phyloP scores from a whole-genome alignment of 2,329 filamentous ascomycete genomes.

The Fusarium nygamai region DNA sequence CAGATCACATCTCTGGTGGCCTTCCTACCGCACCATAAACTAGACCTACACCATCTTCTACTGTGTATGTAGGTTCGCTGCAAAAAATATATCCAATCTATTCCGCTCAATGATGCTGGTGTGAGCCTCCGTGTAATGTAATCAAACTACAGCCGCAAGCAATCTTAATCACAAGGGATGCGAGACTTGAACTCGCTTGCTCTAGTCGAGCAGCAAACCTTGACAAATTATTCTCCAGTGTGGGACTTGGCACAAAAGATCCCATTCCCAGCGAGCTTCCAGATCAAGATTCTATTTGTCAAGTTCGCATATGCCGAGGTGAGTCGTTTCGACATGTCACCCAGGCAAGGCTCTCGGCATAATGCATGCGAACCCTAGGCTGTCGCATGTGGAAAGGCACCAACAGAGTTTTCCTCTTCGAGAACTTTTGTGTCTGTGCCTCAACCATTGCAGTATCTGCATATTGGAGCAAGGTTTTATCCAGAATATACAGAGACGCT shows the following conservation, averaged over 20 bases:
- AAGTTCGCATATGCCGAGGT: constrained; percentile 19
- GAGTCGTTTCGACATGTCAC: neutral
- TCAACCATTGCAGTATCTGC: neutral
- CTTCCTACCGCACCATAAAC: neutral
- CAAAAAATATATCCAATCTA: neutral
- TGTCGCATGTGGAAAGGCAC: constrained; percentile 8
- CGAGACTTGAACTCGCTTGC: neutral
- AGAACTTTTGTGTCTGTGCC: neutral
- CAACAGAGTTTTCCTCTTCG: neutral
- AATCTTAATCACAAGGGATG: neutral
- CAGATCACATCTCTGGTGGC: neutral
- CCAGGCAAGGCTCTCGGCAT: neutral
- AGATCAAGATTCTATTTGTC: constrained; percentile 19
- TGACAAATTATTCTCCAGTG: neutral
- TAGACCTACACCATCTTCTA: neutral
- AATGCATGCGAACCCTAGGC: neutral
- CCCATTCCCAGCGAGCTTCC: constrained; percentile 9
- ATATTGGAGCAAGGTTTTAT: neutral
- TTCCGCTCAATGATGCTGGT: neutral
- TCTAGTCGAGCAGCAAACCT: neutral
- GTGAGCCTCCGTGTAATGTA: neutral
- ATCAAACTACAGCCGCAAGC: neutral
- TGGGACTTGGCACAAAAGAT: constrained; percentile 10
- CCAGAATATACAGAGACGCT: neutral
- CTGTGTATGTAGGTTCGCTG: neutral